A percentile compares a stretch with the other conserved stretches of the same genome.
These are phyloP conservation scores for Pythium brachiatum DNA, from an alignment of 352 stramenopile genomes.

Conservation along the genomic window DNA sequence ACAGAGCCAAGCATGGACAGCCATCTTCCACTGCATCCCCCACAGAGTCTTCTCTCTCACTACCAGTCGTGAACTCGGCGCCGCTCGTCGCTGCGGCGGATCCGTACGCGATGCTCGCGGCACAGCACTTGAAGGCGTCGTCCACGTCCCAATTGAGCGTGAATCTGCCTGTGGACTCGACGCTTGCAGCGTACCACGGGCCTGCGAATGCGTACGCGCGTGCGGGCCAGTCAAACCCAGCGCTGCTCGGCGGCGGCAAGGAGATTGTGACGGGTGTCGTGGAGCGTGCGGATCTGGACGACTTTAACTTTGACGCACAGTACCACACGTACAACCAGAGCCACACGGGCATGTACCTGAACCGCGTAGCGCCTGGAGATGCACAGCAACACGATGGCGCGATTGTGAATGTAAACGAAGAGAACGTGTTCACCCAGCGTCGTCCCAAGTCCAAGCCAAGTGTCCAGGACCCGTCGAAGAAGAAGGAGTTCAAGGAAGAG, in stretches of 20 bases:
- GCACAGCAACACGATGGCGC: not conserved
- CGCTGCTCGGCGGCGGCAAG: slow-evolving; percentile 55
- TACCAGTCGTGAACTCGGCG: slow-evolving; percentile 57
- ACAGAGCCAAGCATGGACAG: slow-evolving; percentile 3
- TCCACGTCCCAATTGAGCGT: slow-evolving; percentile 42
- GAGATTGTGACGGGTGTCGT: slow-evolving; percentile 78
- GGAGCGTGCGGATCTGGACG: slow-evolving; percentile 62
- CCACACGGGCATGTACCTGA: slow-evolving; percentile 28
- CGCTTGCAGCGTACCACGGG: slow-evolving; percentile 50
- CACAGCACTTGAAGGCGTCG: slow-evolving; percentile 36
- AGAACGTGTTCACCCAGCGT: slow-evolving; percentile 28
- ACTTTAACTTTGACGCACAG: slow-evolving; percentile 78
- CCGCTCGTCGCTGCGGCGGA: slow-evolving; percentile 36
- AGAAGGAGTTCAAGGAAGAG: slow-evolving; percentile 29
- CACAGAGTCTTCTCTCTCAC: slow-evolving; percentile 17
- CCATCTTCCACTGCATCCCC: not conserved
- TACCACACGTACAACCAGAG: slow-evolving; percentile 79
- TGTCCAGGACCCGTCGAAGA: slow-evolving; percentile 23
- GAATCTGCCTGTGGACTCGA: slow-evolving; percentile 69
- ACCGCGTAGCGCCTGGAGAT: not conserved
- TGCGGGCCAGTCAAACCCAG: slow-evolving; percentile 27
- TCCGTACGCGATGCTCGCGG: slow-evolving; percentile 29
- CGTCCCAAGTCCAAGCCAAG: slow-evolving; percentile 15
- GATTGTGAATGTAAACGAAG: slow-evolving; percentile 17
- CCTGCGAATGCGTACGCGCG: slow-evolving; percentile 30